Evolutionary conservation across 176 grass and related monocot genomes (phyloP), one percentile per base, ranked within the genome.

Genomic region (Rhynchospora tenuis): DNA sequence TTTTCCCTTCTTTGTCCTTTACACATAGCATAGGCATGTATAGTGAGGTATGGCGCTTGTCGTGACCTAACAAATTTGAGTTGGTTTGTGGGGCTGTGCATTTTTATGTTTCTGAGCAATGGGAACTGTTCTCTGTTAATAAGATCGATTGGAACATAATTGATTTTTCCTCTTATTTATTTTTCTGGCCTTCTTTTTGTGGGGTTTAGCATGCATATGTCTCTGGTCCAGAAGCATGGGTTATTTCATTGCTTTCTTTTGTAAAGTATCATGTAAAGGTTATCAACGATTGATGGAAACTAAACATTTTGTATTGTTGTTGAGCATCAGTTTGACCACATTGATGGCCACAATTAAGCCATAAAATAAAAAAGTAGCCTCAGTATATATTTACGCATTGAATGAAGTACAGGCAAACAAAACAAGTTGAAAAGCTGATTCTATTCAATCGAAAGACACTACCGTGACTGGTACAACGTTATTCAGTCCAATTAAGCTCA

Each of bases 201-300:
- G 47, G 73, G 73, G 73, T 50, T 77, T 29, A 19, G 48, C 73
- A 77, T 77, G 26, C 50, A 77, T 27, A 76, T 77, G 73, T 77
- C 73, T 77, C 73, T 77, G 73, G 73, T 33, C 73, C 73, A 56
- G 73, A 77, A 77, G 73, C 73, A 77, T 56, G 73, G 73, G 73
- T 77, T 31, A 28, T 24, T 77, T 29, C 26, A 19, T 54, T 55
- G 73, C 73, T 77, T 77, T 77, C 55, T n/a, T 1, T 14, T 56
- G 50, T 29, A 77, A 77, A 77, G 50, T 55, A 77, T 77, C 73
- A 56, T 23, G 47, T 33, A 77, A 77, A 77, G 73, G 50, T 48
- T 31, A 56, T 50, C 73, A 77, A 77, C 15, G 1, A 76, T 73
- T 73, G 44, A 73, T 73, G 69, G 69, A 73, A 50, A 73, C 12